Percentiles rank a stretch among this genome's conserved stretches.
Evolutionary conservation across 331 rosid species (phyloP).

Genomic region (Rhamnella rubrinervis): DNA sequence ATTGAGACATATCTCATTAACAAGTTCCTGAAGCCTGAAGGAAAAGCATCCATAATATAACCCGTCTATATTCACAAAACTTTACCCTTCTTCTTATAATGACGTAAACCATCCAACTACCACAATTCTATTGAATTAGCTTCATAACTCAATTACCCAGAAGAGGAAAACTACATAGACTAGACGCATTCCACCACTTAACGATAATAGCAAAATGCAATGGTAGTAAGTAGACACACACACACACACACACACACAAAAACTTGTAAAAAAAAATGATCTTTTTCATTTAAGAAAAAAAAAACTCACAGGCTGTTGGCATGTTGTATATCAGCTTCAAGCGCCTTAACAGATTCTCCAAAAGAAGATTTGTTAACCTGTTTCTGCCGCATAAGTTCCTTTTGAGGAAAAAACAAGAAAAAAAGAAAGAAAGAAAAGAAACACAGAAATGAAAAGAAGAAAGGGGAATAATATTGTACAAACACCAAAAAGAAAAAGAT

Average conservation of each 20-base stretch:
- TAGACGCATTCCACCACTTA: neutral
- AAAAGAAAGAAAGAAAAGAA: neutral
- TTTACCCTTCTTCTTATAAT: constrained; percentile 11
- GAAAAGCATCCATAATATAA: neutral
- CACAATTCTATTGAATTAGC: constrained; percentile 2
- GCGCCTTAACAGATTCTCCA: constrained; percentile 67
- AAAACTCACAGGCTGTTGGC: constrained; percentile 68
- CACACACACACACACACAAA: neutral
- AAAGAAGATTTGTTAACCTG: constrained; percentile 42
- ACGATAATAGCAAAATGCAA: constrained; percentile 8
- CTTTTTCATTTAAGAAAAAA: neutral
- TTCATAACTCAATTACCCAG: constrained; percentile 16
- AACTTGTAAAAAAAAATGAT: neutral
- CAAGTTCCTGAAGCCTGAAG: neutral
- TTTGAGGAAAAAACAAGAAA: neutral
- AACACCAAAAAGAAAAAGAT: constrained; percentile 12
- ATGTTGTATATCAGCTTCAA: constrained; percentile 72
- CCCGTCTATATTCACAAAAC: neutral
- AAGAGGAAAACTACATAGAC: neutral
- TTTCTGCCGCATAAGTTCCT: constrained; percentile 54
- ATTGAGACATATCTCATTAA: neutral
- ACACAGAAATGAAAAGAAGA: neutral
- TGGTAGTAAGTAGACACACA: too few species aligned
- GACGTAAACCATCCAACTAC: constrained; percentile 23
- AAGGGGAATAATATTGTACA: neutral